These are phyloP conservation scores for Ilyonectria mors-panacis DNA, from an alignment of 2,329 filamentous ascomycete genomes.

Conservation along the genomic window DNA sequence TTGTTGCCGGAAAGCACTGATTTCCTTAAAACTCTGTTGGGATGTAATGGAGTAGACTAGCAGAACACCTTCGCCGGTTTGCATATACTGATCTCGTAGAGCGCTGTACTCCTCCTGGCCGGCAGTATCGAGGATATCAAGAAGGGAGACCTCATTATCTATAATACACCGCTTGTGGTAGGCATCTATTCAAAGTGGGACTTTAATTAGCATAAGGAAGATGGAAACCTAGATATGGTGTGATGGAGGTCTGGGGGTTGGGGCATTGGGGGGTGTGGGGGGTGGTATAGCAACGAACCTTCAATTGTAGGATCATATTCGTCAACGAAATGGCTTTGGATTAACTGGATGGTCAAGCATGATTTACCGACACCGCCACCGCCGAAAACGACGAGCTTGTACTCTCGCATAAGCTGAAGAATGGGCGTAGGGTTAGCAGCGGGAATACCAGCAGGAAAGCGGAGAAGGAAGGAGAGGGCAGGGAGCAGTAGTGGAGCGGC, in stretches of 20 bases:
- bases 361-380: slow-evolving; percentile 99
- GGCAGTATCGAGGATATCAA: slow-evolving; percentile 98
- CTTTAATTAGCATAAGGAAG: slow-evolving; percentile 1
- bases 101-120: slow-evolving; percentile 99
- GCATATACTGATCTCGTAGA: slow-evolving; percentile 99
- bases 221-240: background rate
- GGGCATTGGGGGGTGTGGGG: no score
- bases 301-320: slow-evolving; percentile 99
- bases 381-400: slow-evolving; percentile 96
- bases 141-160: slow-evolving; percentile 96
- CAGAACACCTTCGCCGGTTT: slow-evolving; percentile 96
- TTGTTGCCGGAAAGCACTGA: slow-evolving; percentile 98
- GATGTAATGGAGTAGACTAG: slow-evolving; percentile 99
- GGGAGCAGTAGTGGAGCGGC: background rate
- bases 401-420: slow-evolving; percentile 85
- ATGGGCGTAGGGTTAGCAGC: slow-evolving; percentile 36
- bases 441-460: background rate
- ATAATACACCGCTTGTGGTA: slow-evolving; percentile 99
- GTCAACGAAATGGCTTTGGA: slow-evolving; percentile 97
- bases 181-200: slow-evolving; percentile 75
- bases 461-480: slow-evolving; percentile 2
- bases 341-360: slow-evolving; percentile 97
- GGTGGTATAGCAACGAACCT: slow-evolving; percentile 71
- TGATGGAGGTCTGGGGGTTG: background rate
- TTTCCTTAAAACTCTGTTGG: slow-evolving; percentile 97